Evolutionary conservation across 495 filamentous ascomycete genomes (phyloP), one percentile per base, ranked within the genome.

Genomic region (Echria macrotheca): DNA sequence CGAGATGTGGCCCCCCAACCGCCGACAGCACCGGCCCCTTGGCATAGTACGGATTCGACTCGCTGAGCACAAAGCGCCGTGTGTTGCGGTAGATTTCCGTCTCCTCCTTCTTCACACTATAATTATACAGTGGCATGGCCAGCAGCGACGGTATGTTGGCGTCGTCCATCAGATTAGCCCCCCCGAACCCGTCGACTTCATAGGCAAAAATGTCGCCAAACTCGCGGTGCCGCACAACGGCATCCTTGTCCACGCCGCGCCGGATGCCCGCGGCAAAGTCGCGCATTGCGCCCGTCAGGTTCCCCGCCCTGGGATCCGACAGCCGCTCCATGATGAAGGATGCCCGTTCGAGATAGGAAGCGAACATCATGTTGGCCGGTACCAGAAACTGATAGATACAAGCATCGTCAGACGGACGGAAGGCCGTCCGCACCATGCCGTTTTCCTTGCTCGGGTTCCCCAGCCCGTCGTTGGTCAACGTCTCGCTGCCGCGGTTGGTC

Each of bases 351-450:
- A 84, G 68, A 44, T 77, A 80, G 19, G 69, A 57, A n/a, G 76
- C 69, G 55, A 85, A 84, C 76, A 84, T 83, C 83, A 85, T 85
- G 48, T 85, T 86, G 3, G 76, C 72, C 1, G 83, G 83, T 24
- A 86, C 72, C 49, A 82, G 67, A 14, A 80, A 70, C 57, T 81
- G 78, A 47, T 69, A 82, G 41, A 78, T 75, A 1, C 59, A 69
- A 14, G 69, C 50, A 58, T 86, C 83, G 59, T 86, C 83, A 15
- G 75, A 79, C 1, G 83, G 83, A 2, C 44, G 67, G 64, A 85
- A 85, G 7, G 77, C 80, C 38, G 72, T 78, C 1, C 83, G 66
- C 11, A 86, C 69, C 46, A 86, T 56, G 6, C 81, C 81, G 1
- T 79, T 85, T 15, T 57, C 52, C 19, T 67, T 69, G 0, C 79